Conservation (phyloP, 176 grass and related monocot species). For the Rhipidocladum racemiflorum region DNA sequence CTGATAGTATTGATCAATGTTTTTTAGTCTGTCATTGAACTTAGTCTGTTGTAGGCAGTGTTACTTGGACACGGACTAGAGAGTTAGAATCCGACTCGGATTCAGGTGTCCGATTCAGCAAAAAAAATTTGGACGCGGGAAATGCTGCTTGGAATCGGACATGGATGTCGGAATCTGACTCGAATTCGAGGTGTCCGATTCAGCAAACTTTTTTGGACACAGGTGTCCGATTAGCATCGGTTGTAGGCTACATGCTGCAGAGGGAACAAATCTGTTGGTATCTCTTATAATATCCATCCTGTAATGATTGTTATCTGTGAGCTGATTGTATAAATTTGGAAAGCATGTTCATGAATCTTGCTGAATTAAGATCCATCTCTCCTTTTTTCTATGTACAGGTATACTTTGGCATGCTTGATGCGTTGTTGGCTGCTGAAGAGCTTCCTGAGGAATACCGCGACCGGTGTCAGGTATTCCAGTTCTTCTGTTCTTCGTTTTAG, state of each 20-base stretch:
- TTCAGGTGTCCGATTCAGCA: too few species aligned
- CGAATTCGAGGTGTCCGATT: too few species aligned
- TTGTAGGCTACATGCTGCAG: background rate
- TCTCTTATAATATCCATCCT: background rate
- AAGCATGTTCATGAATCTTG: background rate
- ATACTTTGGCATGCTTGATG: conserved; percentile 99
- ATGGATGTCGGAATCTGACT: too few species aligned
- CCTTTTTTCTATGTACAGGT: conserved; percentile 51
- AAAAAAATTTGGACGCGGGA: too few species aligned
- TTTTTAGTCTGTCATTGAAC: background rate
- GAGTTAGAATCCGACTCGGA: too few species aligned
- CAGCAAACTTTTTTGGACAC: too few species aligned
- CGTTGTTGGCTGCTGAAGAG: conserved; percentile 85
- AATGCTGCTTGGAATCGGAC: too few species aligned
- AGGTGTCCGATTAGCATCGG: too few species aligned
- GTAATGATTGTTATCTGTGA: background rate
- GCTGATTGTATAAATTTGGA: background rate
- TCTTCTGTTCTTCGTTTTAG: conserved; percentile 26
- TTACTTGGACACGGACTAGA: too few species aligned
- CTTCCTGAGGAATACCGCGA: conserved; percentile 94
- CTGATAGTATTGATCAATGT: background rate
- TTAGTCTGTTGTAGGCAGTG: background rate
- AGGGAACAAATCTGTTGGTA: background rate
- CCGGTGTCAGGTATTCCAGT: conserved; percentile 71
- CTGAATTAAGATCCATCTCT: background rate